Evolutionary conservation across 192 early-diverging fungal genomes (phyloP).

Genomic region (Polychytrium aggregatum): DNA sequence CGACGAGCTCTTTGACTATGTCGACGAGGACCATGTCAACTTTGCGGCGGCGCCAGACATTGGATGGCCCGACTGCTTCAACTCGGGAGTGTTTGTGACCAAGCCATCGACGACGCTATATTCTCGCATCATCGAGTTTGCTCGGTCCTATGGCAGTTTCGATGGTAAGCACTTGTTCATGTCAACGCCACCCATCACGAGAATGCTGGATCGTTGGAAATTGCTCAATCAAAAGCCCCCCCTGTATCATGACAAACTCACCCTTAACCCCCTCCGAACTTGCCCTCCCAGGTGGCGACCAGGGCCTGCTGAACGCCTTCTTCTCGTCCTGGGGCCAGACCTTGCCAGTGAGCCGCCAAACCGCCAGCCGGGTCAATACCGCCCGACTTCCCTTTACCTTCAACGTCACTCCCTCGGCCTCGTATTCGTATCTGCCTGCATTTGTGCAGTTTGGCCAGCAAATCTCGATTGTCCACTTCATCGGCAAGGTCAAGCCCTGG

Average conservation of each 20-base stretch:
- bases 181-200: neutral
- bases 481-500: constrained; percentile 86
- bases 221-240: neutral
- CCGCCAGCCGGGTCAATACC: constrained; percentile 17
- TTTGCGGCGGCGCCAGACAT: constrained; percentile 86
- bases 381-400: constrained; percentile 77
- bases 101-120: constrained; percentile 43
- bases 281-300: constrained; percentile 77
- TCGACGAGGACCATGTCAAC: constrained; percentile 17
- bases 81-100: constrained; percentile 85
- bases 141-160: constrained; percentile 55
- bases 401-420: constrained; percentile 75
- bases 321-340: constrained; percentile 63
- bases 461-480: constrained; percentile 81
- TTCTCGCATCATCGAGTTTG: constrained; percentile 34
- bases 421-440: constrained; percentile 76
- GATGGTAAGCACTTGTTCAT: constrained; percentile 50
- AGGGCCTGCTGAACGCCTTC: constrained; percentile 84
- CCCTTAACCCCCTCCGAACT: neutral
- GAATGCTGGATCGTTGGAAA: neutral
- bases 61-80: constrained; percentile 97
- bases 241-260: neutral
- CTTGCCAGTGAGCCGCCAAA: constrained; percentile 4
- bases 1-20: constrained; percentile 64
- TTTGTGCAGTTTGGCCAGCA: constrained; percentile 57